phyloP scores from a whole-genome alignment of 768 basidiomycete genomes.

The Lactarius trivialis region DNA sequence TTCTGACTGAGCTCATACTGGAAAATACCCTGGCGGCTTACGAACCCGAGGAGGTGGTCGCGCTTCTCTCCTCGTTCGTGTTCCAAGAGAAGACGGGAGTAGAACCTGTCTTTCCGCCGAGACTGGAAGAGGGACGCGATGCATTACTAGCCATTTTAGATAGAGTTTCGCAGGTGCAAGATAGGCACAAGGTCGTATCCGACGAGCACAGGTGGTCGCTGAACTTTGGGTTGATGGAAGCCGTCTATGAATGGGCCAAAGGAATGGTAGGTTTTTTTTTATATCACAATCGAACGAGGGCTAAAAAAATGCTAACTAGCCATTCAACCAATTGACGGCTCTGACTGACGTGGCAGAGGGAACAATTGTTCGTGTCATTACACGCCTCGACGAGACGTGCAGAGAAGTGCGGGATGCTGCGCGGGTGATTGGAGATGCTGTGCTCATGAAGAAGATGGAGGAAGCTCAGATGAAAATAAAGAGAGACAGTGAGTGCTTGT shows the following conservation, averaged over 20 bases:
- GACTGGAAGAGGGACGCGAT: slow-evolving; percentile 73
- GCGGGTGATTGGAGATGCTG: slow-evolving; percentile 92
- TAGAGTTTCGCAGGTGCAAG: slow-evolving; percentile 73
- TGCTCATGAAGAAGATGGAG: slow-evolving; percentile 97
- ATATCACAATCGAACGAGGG: neutral
- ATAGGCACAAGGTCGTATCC: slow-evolving; percentile 66
- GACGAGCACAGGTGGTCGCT: slow-evolving; percentile 74
- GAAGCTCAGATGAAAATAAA: slow-evolving; percentile 91
- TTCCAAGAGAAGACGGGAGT: slow-evolving; percentile 97
- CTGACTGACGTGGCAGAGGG: slow-evolving; percentile 96
- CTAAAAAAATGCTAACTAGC: slow-evolving; percentile 41
- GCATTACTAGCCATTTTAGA: slow-evolving; percentile 74
- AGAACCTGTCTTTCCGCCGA: slow-evolving; percentile 74
- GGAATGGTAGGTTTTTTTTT: slow-evolving; percentile 69
- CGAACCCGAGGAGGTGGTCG: slow-evolving; percentile 94
- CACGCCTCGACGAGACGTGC: slow-evolving; percentile 93
- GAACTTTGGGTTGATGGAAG: slow-evolving; percentile 90
- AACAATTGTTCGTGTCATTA: slow-evolving; percentile 94
- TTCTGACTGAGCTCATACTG: slow-evolving; percentile 92
- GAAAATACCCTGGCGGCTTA: slow-evolving; percentile 90
- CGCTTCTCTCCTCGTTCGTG: slow-evolving; percentile 91
- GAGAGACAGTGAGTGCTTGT: slow-evolving; percentile 74
- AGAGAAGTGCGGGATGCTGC: slow-evolving; percentile 96
- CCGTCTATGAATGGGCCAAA: slow-evolving; percentile 98
- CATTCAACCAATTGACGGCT: slow-evolving; percentile 89